Evolutionary conservation across 2,329 filamentous ascomycete genomes (phyloP).

Genomic region (Paecilomyces dactylethromorphus): DNA sequence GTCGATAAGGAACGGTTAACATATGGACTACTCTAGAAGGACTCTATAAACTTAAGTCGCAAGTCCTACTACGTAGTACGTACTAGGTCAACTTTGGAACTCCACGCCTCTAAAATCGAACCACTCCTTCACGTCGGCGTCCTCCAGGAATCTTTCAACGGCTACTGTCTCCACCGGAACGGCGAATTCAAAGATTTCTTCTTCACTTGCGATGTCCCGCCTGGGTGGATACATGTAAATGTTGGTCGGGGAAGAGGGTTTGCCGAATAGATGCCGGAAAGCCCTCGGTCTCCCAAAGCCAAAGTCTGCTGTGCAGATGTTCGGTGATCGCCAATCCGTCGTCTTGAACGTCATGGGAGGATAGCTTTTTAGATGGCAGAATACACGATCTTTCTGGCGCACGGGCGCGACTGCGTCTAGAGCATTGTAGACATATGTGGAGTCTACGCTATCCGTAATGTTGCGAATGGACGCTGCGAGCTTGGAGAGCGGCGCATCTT

Average conservation of each 20-base stretch:
- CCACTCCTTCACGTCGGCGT: neutral
- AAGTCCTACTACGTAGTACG: neutral
- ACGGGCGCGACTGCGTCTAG: neutral
- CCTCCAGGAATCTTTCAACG: neutral
- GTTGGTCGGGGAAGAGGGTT: neutral
- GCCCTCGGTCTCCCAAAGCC: neutral
- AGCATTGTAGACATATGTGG: neutral
- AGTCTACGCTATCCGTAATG: neutral
- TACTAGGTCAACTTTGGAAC: neutral
- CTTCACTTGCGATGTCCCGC: neutral
- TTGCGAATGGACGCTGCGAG: neutral
- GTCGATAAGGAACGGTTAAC: no score
- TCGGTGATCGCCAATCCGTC: neutral
- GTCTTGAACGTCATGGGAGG: neutral
- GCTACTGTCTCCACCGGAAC: neutral
- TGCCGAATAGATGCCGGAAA: neutral
- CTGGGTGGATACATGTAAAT: neutral
- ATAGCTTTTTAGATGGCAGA: neutral
- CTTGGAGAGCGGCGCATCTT: neutral
- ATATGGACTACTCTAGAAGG: no score
- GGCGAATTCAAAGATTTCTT: neutral
- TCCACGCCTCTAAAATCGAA: neutral
- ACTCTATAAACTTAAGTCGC: no score
- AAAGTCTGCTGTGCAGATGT: neutral
- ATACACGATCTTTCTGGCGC: neutral